Evolutionary conservation across 306 rosid genomes (phyloP).

Genomic region (Dryas octopetala): DNA sequence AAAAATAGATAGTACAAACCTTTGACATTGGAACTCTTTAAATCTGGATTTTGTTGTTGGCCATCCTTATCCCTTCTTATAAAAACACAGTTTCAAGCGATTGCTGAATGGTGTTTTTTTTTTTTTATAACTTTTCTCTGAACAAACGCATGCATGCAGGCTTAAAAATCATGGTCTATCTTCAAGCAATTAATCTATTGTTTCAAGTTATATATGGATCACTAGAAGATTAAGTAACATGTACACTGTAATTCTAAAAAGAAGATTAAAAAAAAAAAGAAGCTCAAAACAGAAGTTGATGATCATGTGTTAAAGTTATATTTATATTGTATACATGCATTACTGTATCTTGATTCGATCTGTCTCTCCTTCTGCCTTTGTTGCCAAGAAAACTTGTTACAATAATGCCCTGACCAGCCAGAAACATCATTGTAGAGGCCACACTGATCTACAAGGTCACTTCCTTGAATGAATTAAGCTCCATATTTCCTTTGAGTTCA

Average conservation of each 20-base stretch:
- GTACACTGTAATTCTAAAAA: background rate
- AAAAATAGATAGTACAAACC: no score
- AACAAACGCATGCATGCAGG: no score
- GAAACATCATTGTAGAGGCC: background rate
- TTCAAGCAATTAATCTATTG: no score
- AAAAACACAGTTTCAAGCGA: no score
- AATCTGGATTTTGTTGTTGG: background rate
- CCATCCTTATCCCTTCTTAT: no score
- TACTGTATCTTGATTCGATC: background rate
- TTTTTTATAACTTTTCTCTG: no score
- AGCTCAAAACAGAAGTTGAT: background rate
- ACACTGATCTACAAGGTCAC: background rate
- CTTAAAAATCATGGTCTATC: no score
- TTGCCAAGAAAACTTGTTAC: background rate
- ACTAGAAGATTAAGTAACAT: no score
- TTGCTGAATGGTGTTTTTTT: no score
- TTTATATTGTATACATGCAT: constrained; percentile 2
- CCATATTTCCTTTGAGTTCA: background rate
- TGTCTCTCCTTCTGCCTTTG: background rate
- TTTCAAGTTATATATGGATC: no score
- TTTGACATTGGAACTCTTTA: background rate
- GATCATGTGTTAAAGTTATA: background rate
- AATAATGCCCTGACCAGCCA: background rate
- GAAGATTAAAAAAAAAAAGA: background rate
- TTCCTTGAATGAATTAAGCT: background rate